Conservation (phyloP, 2,329 filamentous ascomycete genomes). For the Myotisia sp. region DNA sequence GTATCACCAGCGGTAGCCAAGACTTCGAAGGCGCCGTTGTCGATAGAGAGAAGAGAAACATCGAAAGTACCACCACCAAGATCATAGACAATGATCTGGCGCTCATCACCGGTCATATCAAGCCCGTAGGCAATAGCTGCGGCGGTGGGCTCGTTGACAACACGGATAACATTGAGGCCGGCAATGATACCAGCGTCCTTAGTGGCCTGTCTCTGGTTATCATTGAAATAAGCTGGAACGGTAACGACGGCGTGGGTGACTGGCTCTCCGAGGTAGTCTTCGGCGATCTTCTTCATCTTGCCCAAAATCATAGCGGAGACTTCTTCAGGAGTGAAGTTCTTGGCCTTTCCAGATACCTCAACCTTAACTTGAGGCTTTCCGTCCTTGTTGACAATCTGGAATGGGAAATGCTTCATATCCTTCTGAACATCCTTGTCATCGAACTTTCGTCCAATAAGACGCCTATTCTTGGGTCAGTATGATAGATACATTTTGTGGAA, state of each 20-base stretch:
- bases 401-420: constrained; percentile 97
- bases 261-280: constrained; percentile 46
- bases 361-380: constrained; percentile 75
- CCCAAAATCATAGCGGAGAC: constrained; percentile 52
- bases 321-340: constrained; percentile 53
- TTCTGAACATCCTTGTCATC: constrained; percentile 73
- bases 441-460: constrained; percentile 73
- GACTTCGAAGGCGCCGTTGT: constrained; percentile 88
- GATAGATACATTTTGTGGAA: neutral
- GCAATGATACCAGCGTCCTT: constrained; percentile 89
- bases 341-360: constrained; percentile 43
- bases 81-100: constrained; percentile 86
- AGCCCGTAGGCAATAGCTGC: constrained; percentile 90
- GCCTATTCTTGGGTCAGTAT: constrained; percentile 36
- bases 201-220: constrained; percentile 91
- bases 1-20: constrained; percentile 91
- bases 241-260: constrained; percentile 63
- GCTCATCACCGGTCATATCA: constrained; percentile 69
- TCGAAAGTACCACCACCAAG: constrained; percentile 89
- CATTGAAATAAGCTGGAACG: constrained; percentile 95
- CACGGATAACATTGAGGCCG: constrained; percentile 86
- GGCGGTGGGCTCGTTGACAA: constrained; percentile 92
- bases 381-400: constrained; percentile 79
- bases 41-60: constrained; percentile 84
- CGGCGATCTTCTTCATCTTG: constrained; percentile 54